phyloP scores from a whole-genome alignment of 1,139 yeast species.

The Zygoascus sp. region DNA sequence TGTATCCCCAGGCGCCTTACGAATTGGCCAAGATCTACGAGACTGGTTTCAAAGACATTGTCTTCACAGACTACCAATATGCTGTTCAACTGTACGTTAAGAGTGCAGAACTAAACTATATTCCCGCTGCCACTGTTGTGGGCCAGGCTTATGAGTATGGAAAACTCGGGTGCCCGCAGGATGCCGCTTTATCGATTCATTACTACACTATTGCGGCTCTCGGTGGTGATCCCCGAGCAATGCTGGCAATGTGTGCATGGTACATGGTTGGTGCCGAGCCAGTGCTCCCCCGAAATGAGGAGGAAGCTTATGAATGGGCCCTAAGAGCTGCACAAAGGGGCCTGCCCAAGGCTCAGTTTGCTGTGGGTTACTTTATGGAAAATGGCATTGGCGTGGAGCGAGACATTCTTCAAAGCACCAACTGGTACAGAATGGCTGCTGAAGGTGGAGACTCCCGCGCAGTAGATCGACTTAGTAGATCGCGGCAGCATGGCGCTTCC shows the following conservation, averaged over 20 bases:
- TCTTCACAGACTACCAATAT: conserved; percentile 77
- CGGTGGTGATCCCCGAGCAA: conserved; percentile 82
- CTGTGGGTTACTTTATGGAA: conserved; percentile 79
- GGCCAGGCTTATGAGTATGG: conserved; percentile 88
- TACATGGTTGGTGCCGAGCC: conserved; percentile 88
- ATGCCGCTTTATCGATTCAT: conserved; percentile 81
- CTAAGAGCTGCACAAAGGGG: conserved; percentile 73
- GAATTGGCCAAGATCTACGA: conserved; percentile 85
- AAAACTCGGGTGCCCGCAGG: conserved; percentile 67
- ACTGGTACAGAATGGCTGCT: conserved; percentile 76
- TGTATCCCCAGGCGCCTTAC: conserved; percentile 88
- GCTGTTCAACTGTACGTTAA: conserved; percentile 83
- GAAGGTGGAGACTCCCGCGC: conserved; percentile 70
- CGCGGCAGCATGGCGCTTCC: conserved; percentile 13
- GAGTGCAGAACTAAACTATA: conserved; percentile 85
- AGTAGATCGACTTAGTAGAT: conserved; percentile 29
- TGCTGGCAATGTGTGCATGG: conserved; percentile 97
- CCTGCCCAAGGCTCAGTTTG: conserved; percentile 78
- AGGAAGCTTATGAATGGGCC: conserved; percentile 95
- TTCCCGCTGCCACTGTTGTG: conserved; percentile 70
- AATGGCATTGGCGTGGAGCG: conserved; percentile 81
- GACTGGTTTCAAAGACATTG: conserved; percentile 79
- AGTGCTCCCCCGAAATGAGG: conserved; percentile 69
- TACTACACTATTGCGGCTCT: conserved; percentile 89
- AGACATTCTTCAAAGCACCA: conserved; percentile 53